Percentiles rank a stretch among this genome's conserved stretches.
phyloP scores from a whole-genome alignment of 2,329 filamentous ascomycete genomes.

The Fusarium humuli region DNA sequence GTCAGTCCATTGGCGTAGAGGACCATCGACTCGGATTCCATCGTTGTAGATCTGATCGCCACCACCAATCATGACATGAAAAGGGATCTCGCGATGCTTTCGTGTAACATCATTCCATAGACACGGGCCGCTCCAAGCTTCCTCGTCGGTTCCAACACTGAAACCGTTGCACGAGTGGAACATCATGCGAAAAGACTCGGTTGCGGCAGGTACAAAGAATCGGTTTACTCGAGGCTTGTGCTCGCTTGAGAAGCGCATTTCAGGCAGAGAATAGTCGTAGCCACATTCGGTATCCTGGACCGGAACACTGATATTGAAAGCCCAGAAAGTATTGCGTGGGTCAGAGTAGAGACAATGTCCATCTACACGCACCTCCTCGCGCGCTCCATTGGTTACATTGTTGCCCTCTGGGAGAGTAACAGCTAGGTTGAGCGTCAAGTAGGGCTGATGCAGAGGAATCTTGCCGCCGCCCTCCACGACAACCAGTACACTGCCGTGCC shows the following conservation, averaged over 20 bases:
- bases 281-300: constrained; percentile 75
- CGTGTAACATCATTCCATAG: constrained; percentile 95
- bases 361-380: constrained; percentile 57
- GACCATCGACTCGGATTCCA: constrained; percentile 85
- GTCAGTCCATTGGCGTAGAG: constrained; percentile 83
- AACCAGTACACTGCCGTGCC: constrained; percentile 88
- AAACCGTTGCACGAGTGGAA: constrained; percentile 99
- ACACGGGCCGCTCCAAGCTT: constrained; percentile 88
- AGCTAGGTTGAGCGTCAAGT: constrained; percentile 65
- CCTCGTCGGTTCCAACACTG: constrained; percentile 85
- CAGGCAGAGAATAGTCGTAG: constrained; percentile 82
- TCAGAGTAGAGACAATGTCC: constrained; percentile 72
- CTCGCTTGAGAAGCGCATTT: constrained; percentile 69
- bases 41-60: constrained; percentile 99
- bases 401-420: constrained; percentile 44
- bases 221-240: constrained; percentile 69
- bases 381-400: constrained; percentile 47
- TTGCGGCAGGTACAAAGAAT: constrained; percentile 87
- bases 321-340: constrained; percentile 85
- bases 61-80: constrained; percentile 95
- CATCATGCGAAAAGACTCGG: constrained; percentile 96
- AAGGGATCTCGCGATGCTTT: constrained; percentile 80
- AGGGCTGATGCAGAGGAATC: constrained; percentile 68
- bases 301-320: constrained; percentile 84
- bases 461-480: constrained; percentile 79